Conservation (phyloP, 176 grass and related monocot genomes). For the bread wheat (Triticum aestivum) region DNA sequence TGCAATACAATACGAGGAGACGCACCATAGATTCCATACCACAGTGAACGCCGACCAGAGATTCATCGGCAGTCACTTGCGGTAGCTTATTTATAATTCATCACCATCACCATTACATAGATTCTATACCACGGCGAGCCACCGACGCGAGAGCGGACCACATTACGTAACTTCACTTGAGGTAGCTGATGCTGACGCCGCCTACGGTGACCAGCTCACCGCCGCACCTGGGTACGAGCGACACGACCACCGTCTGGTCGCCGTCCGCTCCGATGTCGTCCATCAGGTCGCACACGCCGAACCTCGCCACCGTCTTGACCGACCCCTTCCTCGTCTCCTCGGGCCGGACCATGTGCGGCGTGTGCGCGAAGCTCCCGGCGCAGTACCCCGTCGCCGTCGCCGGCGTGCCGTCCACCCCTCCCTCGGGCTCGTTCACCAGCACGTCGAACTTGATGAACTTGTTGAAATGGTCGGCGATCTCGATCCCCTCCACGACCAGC, state of each 20-base stretch:
- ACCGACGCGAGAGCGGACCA: too few relatives aligned
- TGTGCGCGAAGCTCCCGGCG: constrained; percentile 50
- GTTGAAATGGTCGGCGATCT: constrained; percentile 18
- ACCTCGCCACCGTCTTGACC: constrained; percentile 40
- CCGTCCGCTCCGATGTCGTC: constrained; percentile 49
- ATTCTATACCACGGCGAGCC: too few relatives aligned
- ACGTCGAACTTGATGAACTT: constrained; percentile 73
- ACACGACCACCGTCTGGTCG: constrained; percentile 45
- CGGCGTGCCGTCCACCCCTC: neutral
- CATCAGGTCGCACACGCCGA: constrained; percentile 57
- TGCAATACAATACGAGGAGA: too few relatives aligned
- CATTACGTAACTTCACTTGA: neutral
- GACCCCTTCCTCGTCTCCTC: neutral
- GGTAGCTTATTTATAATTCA: too few relatives aligned
- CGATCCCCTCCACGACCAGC: constrained; percentile 50
- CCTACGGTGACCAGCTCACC: constrained; percentile 36
- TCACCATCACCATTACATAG: too few relatives aligned
- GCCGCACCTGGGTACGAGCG: constrained; percentile 45
- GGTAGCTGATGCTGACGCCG: constrained; percentile 41
- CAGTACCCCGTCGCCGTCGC: constrained; percentile 30
- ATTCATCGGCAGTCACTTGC: too few relatives aligned
- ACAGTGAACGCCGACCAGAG: too few relatives aligned
- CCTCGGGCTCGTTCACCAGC: constrained; percentile 35
- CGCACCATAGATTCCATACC: too few relatives aligned
- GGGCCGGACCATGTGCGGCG: constrained; percentile 46